Conservation (phyloP, 768 basidiomycete species). For the Leucocoprinus leucothites region DNA sequence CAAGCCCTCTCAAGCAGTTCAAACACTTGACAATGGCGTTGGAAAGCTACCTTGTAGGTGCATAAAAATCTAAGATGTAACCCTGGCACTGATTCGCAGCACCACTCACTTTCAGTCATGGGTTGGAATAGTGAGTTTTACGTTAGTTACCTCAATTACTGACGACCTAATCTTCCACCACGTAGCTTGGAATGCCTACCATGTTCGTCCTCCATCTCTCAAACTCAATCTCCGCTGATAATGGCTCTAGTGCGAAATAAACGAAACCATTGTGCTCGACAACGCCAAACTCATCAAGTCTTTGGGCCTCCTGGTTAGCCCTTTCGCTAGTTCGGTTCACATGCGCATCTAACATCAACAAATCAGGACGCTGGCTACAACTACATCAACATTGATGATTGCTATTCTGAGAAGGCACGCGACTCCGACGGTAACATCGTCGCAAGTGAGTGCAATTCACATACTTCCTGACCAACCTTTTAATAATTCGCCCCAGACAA, state of each 20-base stretch:
- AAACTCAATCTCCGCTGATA: not conserved
- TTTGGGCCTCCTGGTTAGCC: slow-evolving; percentile 45
- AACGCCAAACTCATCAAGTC: slow-evolving; percentile 48
- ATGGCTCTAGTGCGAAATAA: slow-evolving; percentile 44
- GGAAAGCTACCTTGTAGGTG: slow-evolving; percentile 8
- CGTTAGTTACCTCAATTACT: not conserved
- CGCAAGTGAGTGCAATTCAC: slow-evolving; percentile 36
- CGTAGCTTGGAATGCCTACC: slow-evolving; percentile 11
- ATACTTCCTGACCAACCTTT: not conserved
- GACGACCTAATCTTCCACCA: not conserved
- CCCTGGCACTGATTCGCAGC: not conserved
- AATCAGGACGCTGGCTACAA: slow-evolving; percentile 54
- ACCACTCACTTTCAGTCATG: slow-evolving; percentile 2
- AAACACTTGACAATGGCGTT: slow-evolving; percentile 7
- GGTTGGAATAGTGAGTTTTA: slow-evolving; percentile 12
- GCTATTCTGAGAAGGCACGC: slow-evolving; percentile 58
- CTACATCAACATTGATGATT: slow-evolving; percentile 62
- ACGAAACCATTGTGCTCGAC: slow-evolving; percentile 48
- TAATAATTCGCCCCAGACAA: slow-evolving; percentile 14
- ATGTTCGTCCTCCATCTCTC: not conserved
- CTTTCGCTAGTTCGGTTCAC: not conserved
- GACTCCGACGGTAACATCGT: slow-evolving; percentile 49
- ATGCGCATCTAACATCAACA: slow-evolving; percentile 29
- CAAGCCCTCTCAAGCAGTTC: slow-evolving; percentile 4
- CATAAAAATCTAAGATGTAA: not conserved